phyloP scores from a whole-genome alignment of 257 asterid genomes.

The Ophiorrhiza pumila region DNA sequence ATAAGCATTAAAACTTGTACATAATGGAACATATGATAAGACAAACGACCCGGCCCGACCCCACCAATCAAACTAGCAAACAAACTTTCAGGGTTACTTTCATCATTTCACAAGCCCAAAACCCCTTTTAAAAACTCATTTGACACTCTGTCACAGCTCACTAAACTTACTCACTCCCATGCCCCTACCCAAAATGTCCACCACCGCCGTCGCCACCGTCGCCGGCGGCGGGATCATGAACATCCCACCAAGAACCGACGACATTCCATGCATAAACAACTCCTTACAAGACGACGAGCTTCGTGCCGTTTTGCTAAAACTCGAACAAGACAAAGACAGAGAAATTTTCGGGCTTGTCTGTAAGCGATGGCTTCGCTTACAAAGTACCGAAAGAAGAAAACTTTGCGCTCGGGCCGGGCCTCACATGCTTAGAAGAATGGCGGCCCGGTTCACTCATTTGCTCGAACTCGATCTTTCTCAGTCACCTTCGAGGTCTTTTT shows the following conservation, averaged over 20 bases:
- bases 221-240: not conserved
- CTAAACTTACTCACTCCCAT: not conserved
- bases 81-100: not conserved
- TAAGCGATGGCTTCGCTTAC: slow-evolving; percentile 85
- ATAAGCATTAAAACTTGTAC: too few species aligned
- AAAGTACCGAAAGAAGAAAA: slow-evolving; percentile 74
- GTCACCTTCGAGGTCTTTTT: slow-evolving; percentile 80
- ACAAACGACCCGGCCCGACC: too few species aligned
- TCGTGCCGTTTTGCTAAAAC: slow-evolving; percentile 52
- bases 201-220: not conserved
- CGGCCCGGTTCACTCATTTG: slow-evolving; percentile 72
- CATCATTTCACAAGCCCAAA: not conserved
- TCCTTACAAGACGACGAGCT: slow-evolving; percentile 78
- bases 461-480: slow-evolving; percentile 79
- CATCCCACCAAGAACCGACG: slow-evolving; percentile 1
- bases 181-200: not conserved
- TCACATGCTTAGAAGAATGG: slow-evolving; percentile 73
- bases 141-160: not conserved
- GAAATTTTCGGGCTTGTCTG: slow-evolving; percentile 84
- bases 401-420: slow-evolving; percentile 93
- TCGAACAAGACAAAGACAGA: slow-evolving; percentile 58
- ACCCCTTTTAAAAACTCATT: not conserved
- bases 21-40: too few species aligned
- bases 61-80: too few species aligned
- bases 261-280: slow-evolving; percentile 49